These are phyloP conservation scores for Rhodomyrtus psidioides DNA, from an alignment of 441 rosid genomes.

Conservation along the genomic window DNA sequence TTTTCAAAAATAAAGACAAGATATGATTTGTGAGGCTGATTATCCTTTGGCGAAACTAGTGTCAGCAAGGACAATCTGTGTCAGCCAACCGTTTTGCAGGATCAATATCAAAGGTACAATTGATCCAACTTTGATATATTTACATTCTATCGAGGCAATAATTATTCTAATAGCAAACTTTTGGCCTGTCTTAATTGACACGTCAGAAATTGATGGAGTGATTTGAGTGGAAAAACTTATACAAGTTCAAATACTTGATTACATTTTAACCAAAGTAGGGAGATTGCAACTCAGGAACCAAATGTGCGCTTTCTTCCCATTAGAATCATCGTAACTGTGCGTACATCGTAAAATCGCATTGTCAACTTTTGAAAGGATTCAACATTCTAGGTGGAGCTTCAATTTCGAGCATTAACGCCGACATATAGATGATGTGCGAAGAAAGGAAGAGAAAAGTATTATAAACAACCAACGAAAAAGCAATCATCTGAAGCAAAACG, in stretches of 20 bases:
- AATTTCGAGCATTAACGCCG: background rate
- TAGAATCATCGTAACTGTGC: background rate
- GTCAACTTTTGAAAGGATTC: background rate
- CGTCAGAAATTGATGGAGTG: background rate
- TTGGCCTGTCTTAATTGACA: background rate
- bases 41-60: background rate
- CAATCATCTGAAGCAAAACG: background rate
- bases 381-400: background rate
- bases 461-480: background rate
- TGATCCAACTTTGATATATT: background rate
- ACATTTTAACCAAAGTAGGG: background rate
- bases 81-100: background rate
- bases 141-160: background rate
- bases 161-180: background rate
- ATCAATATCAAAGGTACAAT: background rate
- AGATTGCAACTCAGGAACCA: background rate
- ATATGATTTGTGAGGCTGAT: background rate
- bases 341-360: background rate
- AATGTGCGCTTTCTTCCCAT: background rate
- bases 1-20: background rate
- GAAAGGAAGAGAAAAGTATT: background rate
- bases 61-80: background rate
- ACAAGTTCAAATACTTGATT: background rate
- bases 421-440: background rate
- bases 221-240: background rate